phyloP scores from a whole-genome alignment of 345 rosid genomes.

The Sisymbrium irio region DNA sequence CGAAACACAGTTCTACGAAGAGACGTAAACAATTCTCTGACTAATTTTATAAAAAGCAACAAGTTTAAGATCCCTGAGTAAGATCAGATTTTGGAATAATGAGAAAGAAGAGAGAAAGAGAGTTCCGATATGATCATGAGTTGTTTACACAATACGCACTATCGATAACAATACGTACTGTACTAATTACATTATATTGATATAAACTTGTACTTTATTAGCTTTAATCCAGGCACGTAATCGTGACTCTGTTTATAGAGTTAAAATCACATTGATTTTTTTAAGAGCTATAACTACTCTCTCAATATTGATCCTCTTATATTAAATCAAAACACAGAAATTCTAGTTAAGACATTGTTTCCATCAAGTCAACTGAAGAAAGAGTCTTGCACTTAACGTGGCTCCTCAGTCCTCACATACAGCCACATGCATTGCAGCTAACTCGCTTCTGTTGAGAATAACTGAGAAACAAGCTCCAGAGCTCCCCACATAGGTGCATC shows the following conservation, averaged over 20 bases:
- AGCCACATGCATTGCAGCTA: too few species aligned
- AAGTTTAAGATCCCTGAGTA: neutral
- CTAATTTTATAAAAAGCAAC: neutral
- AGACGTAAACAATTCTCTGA: neutral
- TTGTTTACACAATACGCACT: too few species aligned
- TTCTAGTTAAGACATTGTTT: neutral
- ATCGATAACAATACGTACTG: too few species aligned
- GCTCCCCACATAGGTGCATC: slow-evolving; percentile 81
- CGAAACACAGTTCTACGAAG: neutral
- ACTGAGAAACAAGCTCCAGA: slow-evolving; percentile 53
- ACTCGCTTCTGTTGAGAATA: slow-evolving; percentile 43
- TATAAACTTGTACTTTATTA: too few species aligned
- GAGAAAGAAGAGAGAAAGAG: too few species aligned
- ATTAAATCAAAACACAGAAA: neutral
- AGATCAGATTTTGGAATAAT: neutral
- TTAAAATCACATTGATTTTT: neutral
- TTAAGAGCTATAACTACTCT: neutral
- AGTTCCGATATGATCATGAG: too few species aligned
- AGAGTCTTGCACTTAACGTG: neutral
- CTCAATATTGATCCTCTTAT: neutral
- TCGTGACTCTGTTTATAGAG: too few species aligned
- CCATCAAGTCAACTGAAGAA: neutral
- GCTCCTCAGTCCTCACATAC: neutral
- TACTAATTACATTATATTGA: too few species aligned
- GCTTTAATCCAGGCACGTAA: too few species aligned